Base-by-base conservation (phyloP, 2,329 filamentous ascomycete genomes). In the Elsinoe fawcettii region DNA sequence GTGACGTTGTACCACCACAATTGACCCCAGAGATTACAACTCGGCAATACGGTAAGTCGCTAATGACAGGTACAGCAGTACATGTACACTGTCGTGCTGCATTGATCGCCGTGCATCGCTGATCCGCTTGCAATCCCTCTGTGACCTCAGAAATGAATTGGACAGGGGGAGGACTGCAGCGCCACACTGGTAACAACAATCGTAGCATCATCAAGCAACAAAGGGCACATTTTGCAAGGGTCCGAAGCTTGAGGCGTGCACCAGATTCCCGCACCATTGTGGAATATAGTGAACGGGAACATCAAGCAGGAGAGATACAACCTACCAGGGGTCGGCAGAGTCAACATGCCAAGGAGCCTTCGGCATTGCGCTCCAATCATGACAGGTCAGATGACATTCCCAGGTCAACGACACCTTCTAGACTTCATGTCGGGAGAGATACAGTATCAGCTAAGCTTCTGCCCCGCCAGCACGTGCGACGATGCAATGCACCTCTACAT, bases 171-270 rank as follows among this genome's bases (percentile, higher is more conserved):
- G 70, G 69, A 25, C 62, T 74, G 30, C 71, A 71, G 59, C 68
- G 71, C 11, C 63, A 67, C 51, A 57, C 58, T 1, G 71, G 67
- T 54, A 69, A 68, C 49, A 69, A 68, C 49, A 68, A 67, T 27
- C 67, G 67, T 58, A 70, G 69, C 14, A 62, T 67, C 14, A 30
- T 69, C 3, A 69, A 73, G 58, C 71, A 69, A 59, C 75, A 78
- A 62, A 76, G 71, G 62, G 71, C 73, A 16, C 71, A 77, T 61
- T 78, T 78, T 59, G 75, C 74, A 4, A 72, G 67, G 60, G 68
- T 66, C 16, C 70, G 73, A 41, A 56, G 18, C 34, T 37, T 11
- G 49, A 30, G 20, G 49, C 49, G 39, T 39, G 49, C 25, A 14
- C 2, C 22, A 20, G 6, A 36, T 18, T 9, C 27, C n/a, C 2